phyloP scores from a whole-genome alignment of 768 basidiomycete genomes.

The Naganishia kalamii region DNA sequence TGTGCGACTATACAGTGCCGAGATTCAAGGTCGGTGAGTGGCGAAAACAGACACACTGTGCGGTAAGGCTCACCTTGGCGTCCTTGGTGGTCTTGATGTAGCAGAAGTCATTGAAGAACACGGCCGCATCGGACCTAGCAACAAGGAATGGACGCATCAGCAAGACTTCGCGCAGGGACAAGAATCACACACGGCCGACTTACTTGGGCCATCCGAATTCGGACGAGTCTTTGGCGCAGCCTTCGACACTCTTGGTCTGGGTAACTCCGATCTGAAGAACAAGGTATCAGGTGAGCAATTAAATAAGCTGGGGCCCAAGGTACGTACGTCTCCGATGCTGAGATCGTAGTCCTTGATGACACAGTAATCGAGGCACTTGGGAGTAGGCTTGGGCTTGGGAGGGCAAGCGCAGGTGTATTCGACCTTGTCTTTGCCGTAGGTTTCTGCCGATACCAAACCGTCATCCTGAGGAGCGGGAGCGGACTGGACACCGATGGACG shows the following conservation, averaged over 20 bases:
- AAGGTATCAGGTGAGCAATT: neutral
- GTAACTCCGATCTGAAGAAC: neutral
- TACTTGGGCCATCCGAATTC: neutral
- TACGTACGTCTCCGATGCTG: neutral
- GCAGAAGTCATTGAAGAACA: neutral
- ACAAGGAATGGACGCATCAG: neutral
- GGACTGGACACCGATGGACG: neutral
- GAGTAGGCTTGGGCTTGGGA: neutral
- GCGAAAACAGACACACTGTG: neutral
- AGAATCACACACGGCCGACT: neutral
- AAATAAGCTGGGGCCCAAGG: neutral
- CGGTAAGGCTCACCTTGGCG: neutral
- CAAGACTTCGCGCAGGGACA: neutral
- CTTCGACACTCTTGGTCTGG: neutral
- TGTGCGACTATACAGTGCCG: neutral
- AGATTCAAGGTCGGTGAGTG: neutral
- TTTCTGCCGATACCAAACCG: neutral
- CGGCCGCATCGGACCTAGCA: neutral
- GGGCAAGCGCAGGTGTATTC: neutral
- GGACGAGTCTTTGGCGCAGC: neutral
- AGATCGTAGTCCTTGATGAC: neutral
- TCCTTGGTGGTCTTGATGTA: neutral
- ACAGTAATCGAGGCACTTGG: neutral
- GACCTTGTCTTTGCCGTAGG: no score
- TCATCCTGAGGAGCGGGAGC: neutral